Evolutionary conservation across 2,329 filamentous ascomycete species (phyloP).

Genomic region (Cladosporium velox): DNA sequence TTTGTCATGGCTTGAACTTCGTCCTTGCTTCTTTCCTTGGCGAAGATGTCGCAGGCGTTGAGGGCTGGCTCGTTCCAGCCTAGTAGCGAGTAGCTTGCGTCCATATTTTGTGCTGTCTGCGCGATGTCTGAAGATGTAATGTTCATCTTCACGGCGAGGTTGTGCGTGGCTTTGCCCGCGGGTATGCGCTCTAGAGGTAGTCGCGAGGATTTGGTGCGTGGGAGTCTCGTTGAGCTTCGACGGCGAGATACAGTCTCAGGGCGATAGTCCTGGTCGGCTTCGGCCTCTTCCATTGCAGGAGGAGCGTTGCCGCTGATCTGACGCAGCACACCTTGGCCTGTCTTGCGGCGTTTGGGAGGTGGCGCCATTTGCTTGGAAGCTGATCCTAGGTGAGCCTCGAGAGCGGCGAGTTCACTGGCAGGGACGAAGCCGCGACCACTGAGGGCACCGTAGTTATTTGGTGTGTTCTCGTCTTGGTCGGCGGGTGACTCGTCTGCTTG

Average conservation of each 20-base stretch:
- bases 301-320: slow-evolving; percentile 30
- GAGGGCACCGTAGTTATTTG: slow-evolving; percentile 13
- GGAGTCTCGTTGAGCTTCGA: slow-evolving; percentile 28
- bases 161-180: slow-evolving; percentile 28
- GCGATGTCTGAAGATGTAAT: slow-evolving; percentile 11
- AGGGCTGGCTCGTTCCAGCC: slow-evolving; percentile 32
- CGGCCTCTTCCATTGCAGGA: slow-evolving; percentile 1
- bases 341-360: slow-evolving; percentile 31
- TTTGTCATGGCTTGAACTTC: slow-evolving; percentile 24
- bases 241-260: slow-evolving; percentile 24
- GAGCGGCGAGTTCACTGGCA: slow-evolving; percentile 33
- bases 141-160: slow-evolving; percentile 20
- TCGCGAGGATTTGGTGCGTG: slow-evolving; percentile 39
- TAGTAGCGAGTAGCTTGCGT: slow-evolving; percentile 26
- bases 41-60: slow-evolving; percentile 23
- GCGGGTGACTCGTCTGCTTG: neutral
- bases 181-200: slow-evolving; percentile 45
- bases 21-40: slow-evolving; percentile 5
- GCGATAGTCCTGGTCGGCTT: slow-evolving; percentile 23
- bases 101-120: slow-evolving; percentile 19
- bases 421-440: slow-evolving; percentile 30
- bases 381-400: slow-evolving; percentile 21
- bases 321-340: slow-evolving; percentile 28
- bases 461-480: slow-evolving; percentile 21
- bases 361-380: slow-evolving; percentile 19